Percentiles rank a stretch among this genome's conserved stretches.
Evolutionary conservation across 2,329 filamentous ascomycete species (phyloP).

Genomic region (Aspergillus neoniger): DNA sequence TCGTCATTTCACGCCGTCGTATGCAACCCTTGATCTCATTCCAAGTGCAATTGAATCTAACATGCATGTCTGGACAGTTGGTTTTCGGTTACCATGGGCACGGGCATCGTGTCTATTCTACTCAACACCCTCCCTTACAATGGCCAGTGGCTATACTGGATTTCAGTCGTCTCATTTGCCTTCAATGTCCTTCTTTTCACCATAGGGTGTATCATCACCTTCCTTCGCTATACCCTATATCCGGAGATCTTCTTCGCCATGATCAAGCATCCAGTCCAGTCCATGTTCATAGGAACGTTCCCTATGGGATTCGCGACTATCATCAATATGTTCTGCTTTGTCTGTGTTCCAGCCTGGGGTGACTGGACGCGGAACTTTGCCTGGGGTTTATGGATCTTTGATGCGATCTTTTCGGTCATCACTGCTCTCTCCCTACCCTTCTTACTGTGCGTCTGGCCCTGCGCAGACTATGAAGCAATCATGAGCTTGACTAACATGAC

Average conservation of each 20-base stretch:
- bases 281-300: constrained; percentile 67
- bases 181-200: constrained; percentile 41
- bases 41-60: background rate
- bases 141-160: constrained; percentile 41
- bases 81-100: constrained; percentile 47
- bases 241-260: constrained; percentile 67
- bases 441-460: constrained; percentile 50
- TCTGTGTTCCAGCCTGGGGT: constrained; percentile 64
- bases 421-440: constrained; percentile 60
- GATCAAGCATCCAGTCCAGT: constrained; percentile 67
- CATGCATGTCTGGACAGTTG: constrained; percentile 29
- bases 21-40: background rate
- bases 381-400: constrained; percentile 62
- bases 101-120: constrained; percentile 44
- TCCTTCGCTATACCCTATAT: constrained; percentile 65
- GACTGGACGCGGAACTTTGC: constrained; percentile 56
- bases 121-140: constrained; percentile 43
- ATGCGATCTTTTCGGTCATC: constrained; percentile 55
- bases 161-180: constrained; percentile 39
- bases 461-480: background rate
- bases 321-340: constrained; percentile 64
- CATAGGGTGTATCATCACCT: constrained; percentile 49
- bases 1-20: constrained; percentile 50
- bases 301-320: constrained; percentile 71
- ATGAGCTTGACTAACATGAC: background rate